These are phyloP conservation scores for Tilletia caries DNA, from an alignment of 1,284 basidiomycete genomes.

Conservation along the genomic window DNA sequence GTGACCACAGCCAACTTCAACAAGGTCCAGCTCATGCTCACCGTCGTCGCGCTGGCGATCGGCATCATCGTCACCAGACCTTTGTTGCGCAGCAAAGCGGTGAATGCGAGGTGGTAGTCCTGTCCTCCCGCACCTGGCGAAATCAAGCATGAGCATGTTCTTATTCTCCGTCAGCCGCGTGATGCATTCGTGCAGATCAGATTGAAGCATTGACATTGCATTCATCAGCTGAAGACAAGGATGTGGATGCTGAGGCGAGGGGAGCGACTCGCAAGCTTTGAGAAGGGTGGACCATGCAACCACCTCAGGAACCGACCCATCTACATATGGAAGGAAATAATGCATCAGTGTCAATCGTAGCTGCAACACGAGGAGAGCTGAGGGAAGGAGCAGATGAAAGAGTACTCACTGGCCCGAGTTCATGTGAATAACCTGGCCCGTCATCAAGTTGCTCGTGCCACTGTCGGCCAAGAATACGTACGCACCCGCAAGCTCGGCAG, in stretches of 20 bases:
- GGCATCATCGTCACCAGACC: slow-evolving; percentile 68
- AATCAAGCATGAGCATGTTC: not conserved
- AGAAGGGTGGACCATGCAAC: too few species aligned
- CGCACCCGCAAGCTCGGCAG: slow-evolving; percentile 36
- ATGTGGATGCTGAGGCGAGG: too few species aligned
- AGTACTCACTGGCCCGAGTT: slow-evolving; percentile 16
- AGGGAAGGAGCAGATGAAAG: not conserved
- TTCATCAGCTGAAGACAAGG: too few species aligned
- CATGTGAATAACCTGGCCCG: slow-evolving; percentile 38
- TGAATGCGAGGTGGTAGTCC: slow-evolving; percentile 23
- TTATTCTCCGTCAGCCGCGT: too few species aligned
- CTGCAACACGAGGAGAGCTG: not conserved
- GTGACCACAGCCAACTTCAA: slow-evolving; percentile 65
- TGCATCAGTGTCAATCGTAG: too few species aligned
- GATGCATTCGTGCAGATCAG: too few species aligned
- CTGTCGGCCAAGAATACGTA: slow-evolving; percentile 42
- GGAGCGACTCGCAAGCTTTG: too few species aligned
- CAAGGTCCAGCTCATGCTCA: slow-evolving; percentile 83
- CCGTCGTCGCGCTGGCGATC: slow-evolving; percentile 67
- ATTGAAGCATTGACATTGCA: too few species aligned
- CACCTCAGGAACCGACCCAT: too few species aligned
- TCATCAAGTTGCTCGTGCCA: slow-evolving; percentile 39
- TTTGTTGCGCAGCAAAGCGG: slow-evolving; percentile 28
- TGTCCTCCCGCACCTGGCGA: not conserved
- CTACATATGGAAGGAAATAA: too few species aligned